Evolutionary conservation across 1,139 yeast species (phyloP).

Genomic region (Kodamaea fungicola): DNA sequence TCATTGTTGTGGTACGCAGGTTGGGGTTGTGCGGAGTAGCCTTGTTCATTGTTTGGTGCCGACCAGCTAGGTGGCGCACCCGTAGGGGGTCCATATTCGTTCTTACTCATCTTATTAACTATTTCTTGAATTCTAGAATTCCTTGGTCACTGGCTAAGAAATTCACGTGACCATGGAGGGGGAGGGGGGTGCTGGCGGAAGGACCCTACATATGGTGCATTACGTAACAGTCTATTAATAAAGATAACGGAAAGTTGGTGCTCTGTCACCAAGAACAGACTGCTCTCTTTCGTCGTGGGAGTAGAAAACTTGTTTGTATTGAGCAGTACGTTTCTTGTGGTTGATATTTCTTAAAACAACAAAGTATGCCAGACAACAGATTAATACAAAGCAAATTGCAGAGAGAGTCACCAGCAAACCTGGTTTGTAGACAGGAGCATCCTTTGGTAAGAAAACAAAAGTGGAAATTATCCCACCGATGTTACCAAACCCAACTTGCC

Average conservation of each 20-base stretch:
- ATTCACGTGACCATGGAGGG: too few species aligned
- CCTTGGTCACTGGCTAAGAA: not conserved
- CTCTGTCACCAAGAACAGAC: slow-evolving; percentile 58
- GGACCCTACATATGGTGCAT: not conserved
- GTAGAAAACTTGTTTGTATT: slow-evolving; percentile 42
- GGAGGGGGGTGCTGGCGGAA: not conserved
- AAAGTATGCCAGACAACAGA: slow-evolving; percentile 43
- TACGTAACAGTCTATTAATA: slow-evolving; percentile 18
- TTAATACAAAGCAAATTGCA: slow-evolving; percentile 48
- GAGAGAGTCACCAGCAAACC: slow-evolving; percentile 58
- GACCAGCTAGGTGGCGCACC: slow-evolving; percentile 50
- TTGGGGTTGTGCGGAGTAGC: slow-evolving; percentile 23
- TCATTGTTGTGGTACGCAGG: slow-evolving; percentile 4
- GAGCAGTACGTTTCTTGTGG: slow-evolving; percentile 34
- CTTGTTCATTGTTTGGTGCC: slow-evolving; percentile 36
- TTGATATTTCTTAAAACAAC: slow-evolving; percentile 38
- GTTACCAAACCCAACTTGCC: slow-evolving; percentile 79
- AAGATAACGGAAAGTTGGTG: slow-evolving; percentile 52
- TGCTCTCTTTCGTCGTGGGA: slow-evolving; percentile 44
- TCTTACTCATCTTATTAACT: slow-evolving; percentile 9
- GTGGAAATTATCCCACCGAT: slow-evolving; percentile 79
- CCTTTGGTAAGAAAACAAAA: slow-evolving; percentile 52
- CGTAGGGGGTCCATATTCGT: slow-evolving; percentile 36
- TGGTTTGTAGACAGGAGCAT: slow-evolving; percentile 56
- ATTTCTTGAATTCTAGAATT: too few species aligned